Conservation (phyloP, 305 asterid genomes). For the Rubia tinctorum region DNA sequence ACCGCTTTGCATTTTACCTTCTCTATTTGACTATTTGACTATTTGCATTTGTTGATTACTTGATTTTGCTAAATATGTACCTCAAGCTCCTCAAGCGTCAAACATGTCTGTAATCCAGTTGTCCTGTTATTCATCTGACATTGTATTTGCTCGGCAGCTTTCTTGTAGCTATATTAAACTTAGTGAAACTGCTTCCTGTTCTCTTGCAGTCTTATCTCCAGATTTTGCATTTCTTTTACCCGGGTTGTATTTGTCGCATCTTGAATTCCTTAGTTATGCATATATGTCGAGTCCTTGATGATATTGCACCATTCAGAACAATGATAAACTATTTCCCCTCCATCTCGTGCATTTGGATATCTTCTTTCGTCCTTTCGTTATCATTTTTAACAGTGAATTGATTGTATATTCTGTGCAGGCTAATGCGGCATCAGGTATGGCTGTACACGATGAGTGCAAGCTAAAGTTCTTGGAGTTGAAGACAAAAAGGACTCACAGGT, state of each 20-base stretch:
- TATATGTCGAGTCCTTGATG: not conserved
- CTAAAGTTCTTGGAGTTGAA: conserved; percentile 71
- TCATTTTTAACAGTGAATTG: not conserved
- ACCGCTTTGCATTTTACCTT: not conserved
- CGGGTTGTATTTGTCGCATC: not conserved
- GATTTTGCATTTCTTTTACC: not conserved
- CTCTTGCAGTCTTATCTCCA: not conserved
- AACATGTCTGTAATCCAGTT: not conserved
- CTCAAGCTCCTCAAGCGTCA: not conserved
- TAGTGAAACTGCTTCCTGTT: not conserved
- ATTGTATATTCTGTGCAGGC: conserved; percentile 36
- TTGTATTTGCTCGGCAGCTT: not conserved
- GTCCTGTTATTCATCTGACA: not conserved
- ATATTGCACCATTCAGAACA: not conserved
- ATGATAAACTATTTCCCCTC: not conserved
- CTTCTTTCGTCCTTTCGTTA: not conserved
- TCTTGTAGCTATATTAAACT: not conserved
- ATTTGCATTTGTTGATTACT: no score
- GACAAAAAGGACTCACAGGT: conserved; percentile 57
- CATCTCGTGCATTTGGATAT: not conserved
- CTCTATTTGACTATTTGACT: not conserved
- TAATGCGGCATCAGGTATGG: conserved; percentile 74
- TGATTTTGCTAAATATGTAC: not conserved
- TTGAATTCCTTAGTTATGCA: not conserved
- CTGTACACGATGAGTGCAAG: conserved; percentile 76